Evolutionary conservation across 768 basidiomycete genomes (phyloP).

Genomic region (Coprinopsis strossmayeri): DNA sequence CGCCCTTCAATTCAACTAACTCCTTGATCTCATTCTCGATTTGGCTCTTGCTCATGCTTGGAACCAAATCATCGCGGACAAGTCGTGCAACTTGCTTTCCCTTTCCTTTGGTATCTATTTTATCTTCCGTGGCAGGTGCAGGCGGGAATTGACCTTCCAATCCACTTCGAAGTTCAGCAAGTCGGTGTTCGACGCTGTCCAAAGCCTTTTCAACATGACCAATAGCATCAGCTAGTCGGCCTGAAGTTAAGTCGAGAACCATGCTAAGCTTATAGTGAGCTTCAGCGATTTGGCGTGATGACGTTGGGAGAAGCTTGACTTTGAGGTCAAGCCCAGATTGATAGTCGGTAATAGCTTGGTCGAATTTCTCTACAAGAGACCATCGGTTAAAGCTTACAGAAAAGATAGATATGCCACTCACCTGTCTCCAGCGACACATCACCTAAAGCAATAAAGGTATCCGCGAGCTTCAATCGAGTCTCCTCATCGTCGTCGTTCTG

Average conservation of each 20-base stretch:
- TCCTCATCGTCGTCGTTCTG: constrained; percentile 49
- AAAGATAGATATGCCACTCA: constrained; percentile 26
- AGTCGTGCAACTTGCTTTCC: constrained; percentile 53
- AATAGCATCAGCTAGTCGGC: constrained; percentile 77
- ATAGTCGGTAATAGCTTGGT: constrained; percentile 89
- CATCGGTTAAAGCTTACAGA: background rate
- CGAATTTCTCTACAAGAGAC: constrained; percentile 77
- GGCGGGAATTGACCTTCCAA: constrained; percentile 33
- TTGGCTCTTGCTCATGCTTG: constrained; percentile 65
- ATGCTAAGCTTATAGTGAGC: constrained; percentile 93
- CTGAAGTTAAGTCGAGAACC: constrained; percentile 85
- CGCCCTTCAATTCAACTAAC: constrained; percentile 64
- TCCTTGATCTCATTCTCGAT: constrained; percentile 79
- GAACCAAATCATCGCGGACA: constrained; percentile 47
- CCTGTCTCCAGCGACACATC: constrained; percentile 98
- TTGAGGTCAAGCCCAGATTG: constrained; percentile 73
- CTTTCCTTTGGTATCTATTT: constrained; percentile 55
- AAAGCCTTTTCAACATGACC: constrained; percentile 74
- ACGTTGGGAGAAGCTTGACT: constrained; percentile 63
- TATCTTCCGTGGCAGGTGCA: constrained; percentile 19
- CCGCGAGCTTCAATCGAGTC: constrained; percentile 77
- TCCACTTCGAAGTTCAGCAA: constrained; percentile 50
- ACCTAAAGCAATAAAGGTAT: constrained; percentile 84
- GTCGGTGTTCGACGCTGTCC: constrained; percentile 66
- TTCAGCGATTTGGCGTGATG: constrained; percentile 91